phyloP scores from a whole-genome alignment of 139 green algal genomes.

The Diplosphaera chodatii region DNA sequence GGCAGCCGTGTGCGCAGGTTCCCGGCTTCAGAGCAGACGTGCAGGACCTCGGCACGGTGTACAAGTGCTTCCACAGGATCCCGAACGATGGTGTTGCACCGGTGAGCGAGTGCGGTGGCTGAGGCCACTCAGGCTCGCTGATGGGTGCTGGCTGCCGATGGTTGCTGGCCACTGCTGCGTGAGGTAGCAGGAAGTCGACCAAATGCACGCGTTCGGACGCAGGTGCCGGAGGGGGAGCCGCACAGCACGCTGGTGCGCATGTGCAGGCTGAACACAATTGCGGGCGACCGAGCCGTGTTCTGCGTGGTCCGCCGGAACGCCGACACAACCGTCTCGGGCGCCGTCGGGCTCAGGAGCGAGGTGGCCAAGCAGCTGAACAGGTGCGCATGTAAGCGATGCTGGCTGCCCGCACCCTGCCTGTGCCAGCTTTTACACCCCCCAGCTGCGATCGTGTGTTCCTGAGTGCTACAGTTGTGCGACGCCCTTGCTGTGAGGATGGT shows the following conservation, averaged over 20 bases:
- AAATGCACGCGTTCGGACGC: not conserved
- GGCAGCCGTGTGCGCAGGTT: not conserved
- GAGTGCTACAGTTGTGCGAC: too few species aligned
- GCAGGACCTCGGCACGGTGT: conserved; percentile 8
- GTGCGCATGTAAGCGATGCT: too few species aligned
- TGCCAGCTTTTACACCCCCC: too few species aligned
- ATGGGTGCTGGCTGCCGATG: too few species aligned
- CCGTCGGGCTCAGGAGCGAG: conserved; percentile 31
- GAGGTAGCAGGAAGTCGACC: too few species aligned
- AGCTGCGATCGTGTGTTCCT: too few species aligned
- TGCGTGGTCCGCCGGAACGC: conserved; percentile 32
- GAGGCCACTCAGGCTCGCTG: too few species aligned
- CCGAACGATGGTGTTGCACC: not conserved
- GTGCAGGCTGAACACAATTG: conserved; percentile 37
- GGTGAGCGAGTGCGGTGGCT: not conserved
- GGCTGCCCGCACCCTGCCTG: too few species aligned
- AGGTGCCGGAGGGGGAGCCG: conserved; percentile 6
- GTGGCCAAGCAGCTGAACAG: too few species aligned
- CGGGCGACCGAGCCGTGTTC: conserved; percentile 42
- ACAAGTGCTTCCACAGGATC: not conserved
- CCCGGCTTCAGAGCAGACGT: not conserved
- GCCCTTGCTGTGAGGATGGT: too few species aligned
- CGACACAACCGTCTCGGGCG: conserved; percentile 48
- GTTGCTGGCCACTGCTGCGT: too few species aligned
- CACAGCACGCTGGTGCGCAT: conserved; percentile 24